Percentiles rank a stretch among this genome's conserved stretches.
Evolutionary conservation across 2,329 filamentous ascomycete species (phyloP).

Genomic region (Ascochyta lentis): DNA sequence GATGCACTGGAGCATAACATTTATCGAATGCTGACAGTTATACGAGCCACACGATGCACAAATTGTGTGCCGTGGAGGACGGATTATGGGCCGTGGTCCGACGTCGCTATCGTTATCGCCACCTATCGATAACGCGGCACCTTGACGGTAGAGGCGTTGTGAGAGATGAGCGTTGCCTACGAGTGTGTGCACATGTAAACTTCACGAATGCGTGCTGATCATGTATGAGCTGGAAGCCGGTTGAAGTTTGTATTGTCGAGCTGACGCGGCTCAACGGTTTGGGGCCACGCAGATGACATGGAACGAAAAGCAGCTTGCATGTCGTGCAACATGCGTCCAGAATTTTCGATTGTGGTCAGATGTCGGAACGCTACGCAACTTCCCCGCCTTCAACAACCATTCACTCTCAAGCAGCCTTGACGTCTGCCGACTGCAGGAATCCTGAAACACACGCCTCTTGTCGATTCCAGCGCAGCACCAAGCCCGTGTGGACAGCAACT

Average conservation of each 20-base stretch:
- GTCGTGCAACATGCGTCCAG: slow-evolving; percentile 7
- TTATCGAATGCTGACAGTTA: slow-evolving; percentile 46
- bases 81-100: not conserved
- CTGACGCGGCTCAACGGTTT: slow-evolving; percentile 7
- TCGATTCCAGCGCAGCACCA: slow-evolving; percentile 14
- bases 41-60: slow-evolving; percentile 40
- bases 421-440: slow-evolving; percentile 21
- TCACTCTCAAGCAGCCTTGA: slow-evolving; percentile 19
- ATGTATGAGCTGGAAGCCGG: not conserved
- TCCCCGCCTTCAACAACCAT: slow-evolving; percentile 18
- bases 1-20: slow-evolving; percentile 30
- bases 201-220: not conserved
- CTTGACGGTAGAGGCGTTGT: slow-evolving; percentile 11
- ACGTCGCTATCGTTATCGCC: slow-evolving; percentile 3
- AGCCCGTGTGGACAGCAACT: slow-evolving; percentile 20
- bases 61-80: slow-evolving; percentile 16
- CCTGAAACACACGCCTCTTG: slow-evolving; percentile 35
- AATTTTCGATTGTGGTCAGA: not conserved
- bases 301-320: slow-evolving; percentile 8
- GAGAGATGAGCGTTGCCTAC: slow-evolving; percentile 4
- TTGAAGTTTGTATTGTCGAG: not conserved
- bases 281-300: slow-evolving; percentile 1
- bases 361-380: slow-evolving; percentile 7
- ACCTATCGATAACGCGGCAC: slow-evolving; percentile 26
- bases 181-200: not conserved